Evolutionary conservation across 805 yeast genomes (phyloP), one percentile per base, ranked within the genome.

Genomic region (Wickerhamomyces bovis): DNA sequence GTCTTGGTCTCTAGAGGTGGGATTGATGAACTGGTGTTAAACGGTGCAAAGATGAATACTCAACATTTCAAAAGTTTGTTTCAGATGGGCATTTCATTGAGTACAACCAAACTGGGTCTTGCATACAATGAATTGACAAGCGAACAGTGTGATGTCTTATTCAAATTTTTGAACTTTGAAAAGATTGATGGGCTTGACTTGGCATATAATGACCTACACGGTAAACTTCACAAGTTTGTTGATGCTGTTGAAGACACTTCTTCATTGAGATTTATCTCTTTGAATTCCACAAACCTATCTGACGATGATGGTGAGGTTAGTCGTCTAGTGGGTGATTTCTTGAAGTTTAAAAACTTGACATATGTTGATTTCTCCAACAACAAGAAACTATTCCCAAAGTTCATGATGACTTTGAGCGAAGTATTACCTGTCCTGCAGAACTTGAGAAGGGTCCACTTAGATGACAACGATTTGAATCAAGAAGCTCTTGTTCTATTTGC

Each of bases 281-380:
- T 87, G 51, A 82, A 83, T 60, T 73, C 84, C 18, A 78, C 90
- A n/a, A 80, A 81, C 52, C 63, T 83, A 23, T 65, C 72, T 7
- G 57, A 63, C 46, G 55, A 58, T 6, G 53, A 61, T 26, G 62
- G 62, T 26, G 65, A 64, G 10, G 53, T 65, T 16, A 56, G 64
- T 12, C 55, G 49, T 16, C 58, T 84, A 52, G 71, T 83, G 46
- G 67, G 73, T 48, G 52, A 71, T 15, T 59, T 80, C 33, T 68
- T 85, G 42, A 75, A 69, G 49, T 68, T 81, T 23, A 82, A 81
- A 35, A 71, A 74, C 39, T 71, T 90, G 55, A 76, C 76, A 55
- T 86, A 83, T 60, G 68, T 90, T 48, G 97, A 90, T 63, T 56
- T 90, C 23, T 86, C 95, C 10, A 79, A 83, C 53, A 90, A 89